Evolutionary conservation across 768 basidiomycete species (phyloP).

Genomic region (Amylocystis lapponica): DNA sequence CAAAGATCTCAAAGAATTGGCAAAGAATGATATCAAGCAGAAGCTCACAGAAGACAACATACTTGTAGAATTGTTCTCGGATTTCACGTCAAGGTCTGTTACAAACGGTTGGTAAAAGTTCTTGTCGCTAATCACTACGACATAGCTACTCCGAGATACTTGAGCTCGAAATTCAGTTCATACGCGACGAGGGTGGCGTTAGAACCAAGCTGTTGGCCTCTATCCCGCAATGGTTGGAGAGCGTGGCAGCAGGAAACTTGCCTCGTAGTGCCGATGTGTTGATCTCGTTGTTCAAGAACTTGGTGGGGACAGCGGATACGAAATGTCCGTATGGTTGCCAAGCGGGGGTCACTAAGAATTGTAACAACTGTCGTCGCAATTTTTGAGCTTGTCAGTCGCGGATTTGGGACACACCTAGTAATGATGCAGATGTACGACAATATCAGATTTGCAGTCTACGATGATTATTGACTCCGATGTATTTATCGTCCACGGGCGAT

Average conservation of each 20-base stretch:
- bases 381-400: too few species aligned
- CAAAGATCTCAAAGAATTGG: slow-evolving; percentile 7
- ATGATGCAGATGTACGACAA: too few species aligned
- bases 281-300: neutral
- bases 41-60: slow-evolving; percentile 15
- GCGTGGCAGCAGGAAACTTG: neutral
- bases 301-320: too few species aligned
- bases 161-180: slow-evolving; percentile 6
- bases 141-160: slow-evolving; percentile 8
- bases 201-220: neutral
- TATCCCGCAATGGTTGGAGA: neutral
- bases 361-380: too few species aligned
- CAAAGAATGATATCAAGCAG: slow-evolving; percentile 9
- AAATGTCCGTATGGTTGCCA: too few species aligned
- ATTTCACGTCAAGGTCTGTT: slow-evolving; percentile 8
- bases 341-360: too few species aligned
- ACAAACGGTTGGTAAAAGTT: neutral
- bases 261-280: neutral
- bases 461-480: too few species aligned
- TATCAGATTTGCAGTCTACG: too few species aligned
- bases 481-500: too few species aligned
- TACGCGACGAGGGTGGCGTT: neutral
- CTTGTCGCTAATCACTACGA: too few species aligned
- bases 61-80: slow-evolving; percentile 16
- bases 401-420: too few species aligned